These are phyloP conservation scores for Pyricularia grisea DNA, from an alignment of 2,329 filamentous ascomycete genomes.

Conservation along the genomic window DNA sequence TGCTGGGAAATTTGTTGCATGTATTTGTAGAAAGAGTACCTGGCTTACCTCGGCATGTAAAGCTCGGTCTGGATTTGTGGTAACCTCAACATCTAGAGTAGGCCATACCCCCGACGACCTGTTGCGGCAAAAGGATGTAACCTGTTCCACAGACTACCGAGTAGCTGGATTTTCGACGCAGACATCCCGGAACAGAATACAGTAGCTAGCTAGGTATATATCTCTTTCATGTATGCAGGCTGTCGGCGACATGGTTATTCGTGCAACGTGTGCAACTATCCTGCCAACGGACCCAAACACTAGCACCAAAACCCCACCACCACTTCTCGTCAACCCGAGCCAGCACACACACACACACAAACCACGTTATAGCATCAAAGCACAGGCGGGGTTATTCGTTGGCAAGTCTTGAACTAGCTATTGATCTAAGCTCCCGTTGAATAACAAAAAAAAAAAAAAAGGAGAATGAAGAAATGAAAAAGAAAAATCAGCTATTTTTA, in stretches of 20 bases:
- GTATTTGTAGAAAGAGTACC: too few relatives aligned
- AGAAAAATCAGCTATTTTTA: not conserved
- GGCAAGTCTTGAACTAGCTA: not conserved
- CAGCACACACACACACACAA: not conserved
- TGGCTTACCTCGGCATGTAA: too few relatives aligned
- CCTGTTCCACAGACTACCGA: too few relatives aligned
- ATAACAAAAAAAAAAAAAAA: not conserved
- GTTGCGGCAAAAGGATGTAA: too few relatives aligned
- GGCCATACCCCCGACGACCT: too few relatives aligned
- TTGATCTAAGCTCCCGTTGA: not conserved
- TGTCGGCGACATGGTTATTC: not conserved
- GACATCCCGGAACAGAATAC: too few relatives aligned
- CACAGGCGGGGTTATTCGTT: not conserved
- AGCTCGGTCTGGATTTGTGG: too few relatives aligned
- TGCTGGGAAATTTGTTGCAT: too few relatives aligned
- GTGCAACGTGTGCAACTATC: not conserved
- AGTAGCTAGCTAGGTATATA: too few relatives aligned
- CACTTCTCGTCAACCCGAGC: too few relatives aligned
- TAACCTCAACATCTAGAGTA: too few relatives aligned
- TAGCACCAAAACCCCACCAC: not conserved
- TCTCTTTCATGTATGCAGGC: not conserved
- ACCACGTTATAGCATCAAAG: not conserved
- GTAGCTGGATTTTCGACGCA: too few relatives aligned
- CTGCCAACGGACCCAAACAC: not conserved
- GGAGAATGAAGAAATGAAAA: not conserved